A percentile compares a stretch with the other conserved stretches of the same genome.
Conservation (phyloP, 1,284 basidiomycete genomes). For the Naganishia cerealis region DNA sequence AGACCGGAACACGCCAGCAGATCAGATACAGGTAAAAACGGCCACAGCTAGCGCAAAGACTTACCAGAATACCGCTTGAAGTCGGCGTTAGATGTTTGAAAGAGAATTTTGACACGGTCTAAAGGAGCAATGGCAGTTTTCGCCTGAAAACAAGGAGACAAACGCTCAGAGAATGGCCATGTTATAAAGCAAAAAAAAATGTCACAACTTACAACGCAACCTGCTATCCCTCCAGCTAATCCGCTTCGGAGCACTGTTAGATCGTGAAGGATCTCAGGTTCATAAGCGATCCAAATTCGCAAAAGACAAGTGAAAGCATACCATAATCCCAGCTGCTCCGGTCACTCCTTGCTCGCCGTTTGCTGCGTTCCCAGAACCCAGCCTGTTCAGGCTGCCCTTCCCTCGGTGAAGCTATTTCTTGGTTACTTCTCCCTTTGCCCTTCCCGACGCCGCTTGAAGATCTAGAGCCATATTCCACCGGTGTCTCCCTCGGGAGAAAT, state of each 20-base stretch:
- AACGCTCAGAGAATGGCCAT: conserved; percentile 13
- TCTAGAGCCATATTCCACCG: conserved; percentile 19
- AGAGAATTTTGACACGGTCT: conserved; percentile 97
- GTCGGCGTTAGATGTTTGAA: conserved; percentile 94
- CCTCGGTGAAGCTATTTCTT: background rate
- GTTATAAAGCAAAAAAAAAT: conserved; percentile 1
- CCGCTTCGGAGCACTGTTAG: conserved; percentile 59
- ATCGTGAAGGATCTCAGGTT: background rate
- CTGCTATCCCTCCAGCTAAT: conserved; percentile 86
- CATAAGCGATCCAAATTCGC: background rate
- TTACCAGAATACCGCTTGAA: conserved; percentile 88
- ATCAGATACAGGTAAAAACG: background rate
- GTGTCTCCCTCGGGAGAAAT: conserved; percentile 5
- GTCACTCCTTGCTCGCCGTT: conserved; percentile 63
- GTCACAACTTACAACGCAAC: conserved; percentile 75
- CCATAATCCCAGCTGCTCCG: conserved; percentile 71
- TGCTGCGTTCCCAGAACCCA: conserved; percentile 44
- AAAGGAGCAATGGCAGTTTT: conserved; percentile 96
- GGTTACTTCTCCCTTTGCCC: conserved; percentile 6
- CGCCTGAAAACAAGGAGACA: conserved; percentile 60
- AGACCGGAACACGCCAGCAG: background rate
- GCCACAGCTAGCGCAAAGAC: conserved; percentile 27
- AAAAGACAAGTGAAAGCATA: conserved; percentile 36
- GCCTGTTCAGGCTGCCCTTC: conserved; percentile 1
- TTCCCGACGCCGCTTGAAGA: background rate